A percentile compares a stretch with the other conserved stretches of the same genome.
These are phyloP conservation scores for Plicaturopsis crispa DNA, from an alignment of 768 basidiomycete species.

Conservation along the genomic window DNA sequence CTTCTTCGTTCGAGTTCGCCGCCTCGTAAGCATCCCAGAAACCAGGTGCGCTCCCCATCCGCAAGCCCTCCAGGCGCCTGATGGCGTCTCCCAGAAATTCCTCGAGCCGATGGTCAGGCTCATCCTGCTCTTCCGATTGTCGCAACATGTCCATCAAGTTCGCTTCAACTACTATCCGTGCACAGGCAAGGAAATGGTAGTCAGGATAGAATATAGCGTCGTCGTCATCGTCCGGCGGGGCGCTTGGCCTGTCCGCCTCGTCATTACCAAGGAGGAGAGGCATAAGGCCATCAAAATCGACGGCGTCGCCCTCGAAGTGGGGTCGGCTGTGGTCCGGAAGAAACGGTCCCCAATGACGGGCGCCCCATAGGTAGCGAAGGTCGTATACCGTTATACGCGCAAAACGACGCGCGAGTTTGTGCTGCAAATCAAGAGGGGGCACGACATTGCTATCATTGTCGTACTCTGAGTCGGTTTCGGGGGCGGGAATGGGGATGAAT, in stretches of 20 bases:
- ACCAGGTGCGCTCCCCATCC: slow-evolving; percentile 33
- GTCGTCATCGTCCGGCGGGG: slow-evolving; percentile 4
- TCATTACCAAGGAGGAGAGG: slow-evolving; percentile 10
- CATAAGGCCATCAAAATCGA: slow-evolving; percentile 8
- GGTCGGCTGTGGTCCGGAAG: no score
- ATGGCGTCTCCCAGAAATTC: slow-evolving; percentile 14
- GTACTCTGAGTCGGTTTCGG: not conserved
- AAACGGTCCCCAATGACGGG: slow-evolving; percentile 29
- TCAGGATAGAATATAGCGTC: slow-evolving; percentile 27
- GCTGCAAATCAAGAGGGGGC: slow-evolving; percentile 6
- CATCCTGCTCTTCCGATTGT: slow-evolving; percentile 12
- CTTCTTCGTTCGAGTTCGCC: slow-evolving; percentile 12
- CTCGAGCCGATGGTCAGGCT: not conserved
- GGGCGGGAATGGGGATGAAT: slow-evolving; percentile 22
- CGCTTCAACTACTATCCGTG: slow-evolving; percentile 41
- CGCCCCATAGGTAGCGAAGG: slow-evolving; percentile 22
- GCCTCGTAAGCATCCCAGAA: slow-evolving; percentile 25
- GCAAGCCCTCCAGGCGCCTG: slow-evolving; percentile 24
- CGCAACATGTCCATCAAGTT: slow-evolving; percentile 36
- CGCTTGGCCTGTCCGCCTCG: slow-evolving; percentile 3
- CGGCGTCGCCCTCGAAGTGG: slow-evolving; percentile 7
- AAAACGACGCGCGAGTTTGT: slow-evolving; percentile 16
- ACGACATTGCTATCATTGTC: not conserved
- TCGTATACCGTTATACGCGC: slow-evolving; percentile 29
- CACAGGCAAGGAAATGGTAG: slow-evolving; percentile 44